A percentile compares a stretch with the other conserved stretches of the same genome.
Conservation (phyloP, 2,329 filamentous ascomycete species). For the Colletotrichum trifolii region DNA sequence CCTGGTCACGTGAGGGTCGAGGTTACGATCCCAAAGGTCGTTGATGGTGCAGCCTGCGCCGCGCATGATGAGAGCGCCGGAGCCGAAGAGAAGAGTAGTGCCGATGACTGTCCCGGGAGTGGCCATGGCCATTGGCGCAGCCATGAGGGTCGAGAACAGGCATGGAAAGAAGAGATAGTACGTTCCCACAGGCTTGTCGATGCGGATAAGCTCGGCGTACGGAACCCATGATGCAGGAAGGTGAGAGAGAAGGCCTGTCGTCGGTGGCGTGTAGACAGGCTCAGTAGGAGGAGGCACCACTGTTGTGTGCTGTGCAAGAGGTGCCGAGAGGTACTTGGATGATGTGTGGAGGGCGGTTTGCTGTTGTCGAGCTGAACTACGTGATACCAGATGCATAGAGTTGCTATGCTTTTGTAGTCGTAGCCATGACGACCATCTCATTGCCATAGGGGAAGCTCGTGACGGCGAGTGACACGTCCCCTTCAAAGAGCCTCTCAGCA, state of each 20-base stretch:
- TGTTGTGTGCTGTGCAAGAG: conserved; percentile 30
- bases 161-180: conserved; percentile 90
- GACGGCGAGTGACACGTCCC: background rate
- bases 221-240: conserved; percentile 79
- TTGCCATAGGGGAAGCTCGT: background rate
- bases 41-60: conserved; percentile 91
- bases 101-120: conserved; percentile 70
- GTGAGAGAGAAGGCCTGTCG: conserved; percentile 74
- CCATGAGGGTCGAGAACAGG: conserved; percentile 84
- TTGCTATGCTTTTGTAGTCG: conserved; percentile 17
- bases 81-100: conserved; percentile 76
- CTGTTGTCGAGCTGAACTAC: background rate
- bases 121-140: conserved; percentile 74
- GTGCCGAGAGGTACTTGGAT: conserved; percentile 15
- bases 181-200: conserved; percentile 84
- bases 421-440: background rate
- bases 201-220: conserved; percentile 83
- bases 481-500: conserved; percentile 21
- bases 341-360: conserved; percentile 33
- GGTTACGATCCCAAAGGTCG: conserved; percentile 89
- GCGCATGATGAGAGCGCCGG: conserved; percentile 85
- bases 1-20: conserved; percentile 82
- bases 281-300: conserved; percentile 37
- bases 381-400: conserved; percentile 2
- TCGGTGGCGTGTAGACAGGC: conserved; percentile 73